phyloP scores from a whole-genome alignment of 192 early-diverging fungal genomes.

The Podila epicladia region DNA sequence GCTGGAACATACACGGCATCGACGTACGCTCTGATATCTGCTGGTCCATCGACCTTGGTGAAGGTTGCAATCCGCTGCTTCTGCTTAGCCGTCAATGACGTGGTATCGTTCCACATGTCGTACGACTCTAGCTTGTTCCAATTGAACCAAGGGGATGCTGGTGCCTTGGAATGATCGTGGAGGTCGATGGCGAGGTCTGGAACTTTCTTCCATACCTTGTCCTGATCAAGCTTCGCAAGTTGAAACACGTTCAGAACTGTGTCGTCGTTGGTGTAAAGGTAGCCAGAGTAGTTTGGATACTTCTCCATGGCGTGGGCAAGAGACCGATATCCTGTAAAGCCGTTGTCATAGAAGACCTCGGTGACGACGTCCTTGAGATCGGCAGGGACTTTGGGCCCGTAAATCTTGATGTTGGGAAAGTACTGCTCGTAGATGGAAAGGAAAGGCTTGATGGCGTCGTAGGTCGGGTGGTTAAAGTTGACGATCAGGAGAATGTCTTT shows the following conservation, averaged over 20 bases:
- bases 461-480: slow-evolving; percentile 12
- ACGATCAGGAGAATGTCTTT: slow-evolving; percentile 9
- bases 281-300: slow-evolving; percentile 4
- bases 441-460: slow-evolving; percentile 4
- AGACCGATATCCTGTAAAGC: neutral
- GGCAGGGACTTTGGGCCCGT: slow-evolving; percentile 1
- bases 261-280: slow-evolving; percentile 7
- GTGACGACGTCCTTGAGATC: neutral
- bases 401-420: slow-evolving; percentile 7
- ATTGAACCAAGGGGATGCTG: neutral
- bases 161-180: neutral
- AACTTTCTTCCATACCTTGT: slow-evolving; percentile 5
- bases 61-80: neutral
- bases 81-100: neutral
- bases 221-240: neutral
- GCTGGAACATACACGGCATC: slow-evolving; percentile 2
- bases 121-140: neutral
- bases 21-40: neutral
- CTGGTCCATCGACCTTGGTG: slow-evolving; percentile 4
- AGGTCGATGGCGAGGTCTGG: neutral
- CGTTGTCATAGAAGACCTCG: neutral
- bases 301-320: slow-evolving; percentile 7
- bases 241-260: slow-evolving; percentile 5
- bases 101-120: neutral
- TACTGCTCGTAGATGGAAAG: slow-evolving; percentile 8